Evolutionary conservation across 2,329 filamentous ascomycete species (phyloP).

Genomic region (Fusarium cyanostomum): DNA sequence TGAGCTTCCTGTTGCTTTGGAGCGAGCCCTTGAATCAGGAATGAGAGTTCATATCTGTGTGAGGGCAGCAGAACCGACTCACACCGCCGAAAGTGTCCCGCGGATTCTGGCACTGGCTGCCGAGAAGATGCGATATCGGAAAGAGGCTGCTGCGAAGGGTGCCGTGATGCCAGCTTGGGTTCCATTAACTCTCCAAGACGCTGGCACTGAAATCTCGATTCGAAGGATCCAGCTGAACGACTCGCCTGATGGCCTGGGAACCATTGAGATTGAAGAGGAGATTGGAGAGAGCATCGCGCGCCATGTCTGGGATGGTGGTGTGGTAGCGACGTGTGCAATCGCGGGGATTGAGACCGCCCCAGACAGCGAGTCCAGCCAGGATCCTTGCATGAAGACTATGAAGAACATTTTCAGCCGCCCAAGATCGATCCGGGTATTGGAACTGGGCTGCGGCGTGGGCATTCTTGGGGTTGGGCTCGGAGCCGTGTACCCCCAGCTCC

Average conservation of each 20-base stretch:
- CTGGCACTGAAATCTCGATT: slow-evolving; percentile 41
- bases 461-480: slow-evolving; percentile 63
- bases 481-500: slow-evolving; percentile 44
- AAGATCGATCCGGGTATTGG: slow-evolving; percentile 55
- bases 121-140: slow-evolving; percentile 29
- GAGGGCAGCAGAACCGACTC: slow-evolving; percentile 35
- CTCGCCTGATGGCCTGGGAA: slow-evolving; percentile 30
- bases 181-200: slow-evolving; percentile 41
- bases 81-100: slow-evolving; percentile 41
- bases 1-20: slow-evolving; percentile 42
- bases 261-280: slow-evolving; percentile 62
- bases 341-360: slow-evolving; percentile 43
- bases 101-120: slow-evolving; percentile 41
- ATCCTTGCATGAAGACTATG: slow-evolving; percentile 45
- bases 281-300: slow-evolving; percentile 68
- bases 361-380: slow-evolving; percentile 39
- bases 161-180: slow-evolving; percentile 58
- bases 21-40: slow-evolving; percentile 40
- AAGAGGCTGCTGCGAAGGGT: slow-evolving; percentile 41
- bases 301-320: slow-evolving; percentile 67
- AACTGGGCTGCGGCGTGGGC: slow-evolving; percentile 67
- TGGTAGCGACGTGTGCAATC: slow-evolving; percentile 54
- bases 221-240: slow-evolving; percentile 45
- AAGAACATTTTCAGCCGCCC: slow-evolving; percentile 42
- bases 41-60: slow-evolving; percentile 44